phyloP scores from a whole-genome alignment of 78 protist species.

The Speleostelium caveatum region DNA sequence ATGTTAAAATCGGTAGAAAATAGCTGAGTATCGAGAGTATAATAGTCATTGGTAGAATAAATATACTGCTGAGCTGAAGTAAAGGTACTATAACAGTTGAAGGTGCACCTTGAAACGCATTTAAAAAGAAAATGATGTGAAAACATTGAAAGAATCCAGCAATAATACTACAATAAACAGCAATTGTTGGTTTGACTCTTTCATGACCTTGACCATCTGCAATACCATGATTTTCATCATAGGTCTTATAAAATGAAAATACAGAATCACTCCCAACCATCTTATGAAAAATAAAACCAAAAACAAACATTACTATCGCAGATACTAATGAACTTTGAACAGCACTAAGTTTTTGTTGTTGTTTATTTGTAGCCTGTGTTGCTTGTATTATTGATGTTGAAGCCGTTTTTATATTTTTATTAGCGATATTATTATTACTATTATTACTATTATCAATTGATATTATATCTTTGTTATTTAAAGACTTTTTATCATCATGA shows the following conservation, averaged over 20 bases:
- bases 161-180: background rate
- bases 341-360: slow-evolving; percentile 20
- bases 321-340: slow-evolving; percentile 57
- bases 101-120: slow-evolving; percentile 30
- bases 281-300: background rate
- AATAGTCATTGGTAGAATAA: slow-evolving; percentile 38
- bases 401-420: no score
- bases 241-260: background rate
- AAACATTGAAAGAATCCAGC: slow-evolving; percentile 35
- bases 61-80: slow-evolving; percentile 35
- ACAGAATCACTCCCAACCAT: background rate
- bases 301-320: slow-evolving; percentile 34
- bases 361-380: background rate
- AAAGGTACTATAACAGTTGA: slow-evolving; percentile 57
- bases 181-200: background rate
- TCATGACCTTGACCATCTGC: background rate
- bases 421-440: background rate
- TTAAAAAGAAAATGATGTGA: slow-evolving; percentile 30
- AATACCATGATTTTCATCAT: slow-evolving; percentile 1
- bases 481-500: background rate
- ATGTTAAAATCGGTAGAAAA: slow-evolving; percentile 10
- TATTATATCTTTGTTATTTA: background rate
- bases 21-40: slow-evolving; percentile 30
- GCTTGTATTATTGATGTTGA: background rate
- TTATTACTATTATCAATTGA: background rate